Base-by-base conservation (phyloP, 192 early-diverging fungal species). In the Coemansia sp. region DNA sequence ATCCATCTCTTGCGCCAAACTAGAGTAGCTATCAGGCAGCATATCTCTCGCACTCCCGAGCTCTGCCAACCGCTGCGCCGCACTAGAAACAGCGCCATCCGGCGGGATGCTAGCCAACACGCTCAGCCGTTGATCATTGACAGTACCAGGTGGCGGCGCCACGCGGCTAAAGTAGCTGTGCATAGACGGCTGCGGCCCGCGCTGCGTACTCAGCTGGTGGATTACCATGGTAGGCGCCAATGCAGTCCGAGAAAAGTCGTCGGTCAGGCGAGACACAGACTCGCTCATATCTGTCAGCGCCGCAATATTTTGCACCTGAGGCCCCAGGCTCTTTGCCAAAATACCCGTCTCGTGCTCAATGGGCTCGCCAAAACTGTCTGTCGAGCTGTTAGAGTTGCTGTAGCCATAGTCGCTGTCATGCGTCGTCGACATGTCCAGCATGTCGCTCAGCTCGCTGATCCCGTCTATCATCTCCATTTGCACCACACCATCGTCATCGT, bases 311-410 rank as follows among this genome's bases (percentile, higher is more conserved):
- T 13, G 65, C 61, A 44, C 49, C 60, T 29, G 68, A 11, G 54
- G 54, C 15, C 54, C n/a, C 43, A 77, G 33, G 24, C 68, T 67
- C 55, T 77, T 76, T 3, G 76, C 66, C 66, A 83, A 31, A 54
- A 83, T 74, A 10, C 80, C 76, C 2, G 76, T 59, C 41, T 72
- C 67, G 27, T 78, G 76, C 67, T 74, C 80, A 31, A 83, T 75
- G 5, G 76, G 80, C 76, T 78, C 80, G 57, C 80, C 80, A 73
- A 83, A 83, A 52, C 80, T 83, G 67, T 83, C 80, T 0, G 73
- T 75, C 10, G 80, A 83, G 73, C 71, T 74, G 54, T 78, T 72
- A 13, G 80, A 75, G 46, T 67, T 62, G 38, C 73, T 67, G 42
- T 83, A 83, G 24, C 66, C 73, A 42, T 55, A 76, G 59, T 83